A percentile compares a stretch with the other conserved stretches of the same genome.
phyloP scores from a whole-genome alignment of 176 grass and related monocot species.

The Bothriochloa decipiens region DNA sequence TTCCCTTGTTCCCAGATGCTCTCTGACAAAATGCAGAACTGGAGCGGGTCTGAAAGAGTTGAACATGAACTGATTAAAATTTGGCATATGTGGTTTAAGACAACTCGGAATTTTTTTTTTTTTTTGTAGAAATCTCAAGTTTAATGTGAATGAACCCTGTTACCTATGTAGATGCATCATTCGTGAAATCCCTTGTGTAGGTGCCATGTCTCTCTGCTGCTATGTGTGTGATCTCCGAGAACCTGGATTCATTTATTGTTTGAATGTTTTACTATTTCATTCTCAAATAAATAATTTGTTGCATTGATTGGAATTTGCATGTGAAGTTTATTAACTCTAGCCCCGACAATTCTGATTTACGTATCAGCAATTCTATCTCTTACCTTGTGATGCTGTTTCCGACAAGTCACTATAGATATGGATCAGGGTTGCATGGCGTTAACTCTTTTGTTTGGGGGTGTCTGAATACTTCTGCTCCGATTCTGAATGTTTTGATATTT shows the following conservation, averaged over 20 bases:
- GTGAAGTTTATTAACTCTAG: neutral
- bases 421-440: too few relatives aligned
- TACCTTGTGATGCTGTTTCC: too few relatives aligned
- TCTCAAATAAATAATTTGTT: slow-evolving; percentile 12
- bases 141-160: slow-evolving; percentile 25
- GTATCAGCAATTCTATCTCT: neutral
- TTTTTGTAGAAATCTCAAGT: slow-evolving; percentile 2
- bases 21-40: neutral
- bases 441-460: too few relatives aligned
- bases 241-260: neutral
- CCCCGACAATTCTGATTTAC: neutral
- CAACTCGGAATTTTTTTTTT: too few relatives aligned
- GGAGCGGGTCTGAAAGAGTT: neutral
- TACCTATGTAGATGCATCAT: neutral
- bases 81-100: slow-evolving; percentile 7
- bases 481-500: too few relatives aligned
- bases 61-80: neutral
- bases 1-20: neutral
- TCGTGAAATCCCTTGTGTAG: neutral
- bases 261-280: neutral
- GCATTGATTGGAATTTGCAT: neutral
- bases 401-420: neutral
- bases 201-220: neutral
- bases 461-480: too few relatives aligned
- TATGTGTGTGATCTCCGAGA: neutral